These are phyloP conservation scores for Boletales sp. DNA, from an alignment of 768 basidiomycete genomes.

Conservation along the genomic window DNA sequence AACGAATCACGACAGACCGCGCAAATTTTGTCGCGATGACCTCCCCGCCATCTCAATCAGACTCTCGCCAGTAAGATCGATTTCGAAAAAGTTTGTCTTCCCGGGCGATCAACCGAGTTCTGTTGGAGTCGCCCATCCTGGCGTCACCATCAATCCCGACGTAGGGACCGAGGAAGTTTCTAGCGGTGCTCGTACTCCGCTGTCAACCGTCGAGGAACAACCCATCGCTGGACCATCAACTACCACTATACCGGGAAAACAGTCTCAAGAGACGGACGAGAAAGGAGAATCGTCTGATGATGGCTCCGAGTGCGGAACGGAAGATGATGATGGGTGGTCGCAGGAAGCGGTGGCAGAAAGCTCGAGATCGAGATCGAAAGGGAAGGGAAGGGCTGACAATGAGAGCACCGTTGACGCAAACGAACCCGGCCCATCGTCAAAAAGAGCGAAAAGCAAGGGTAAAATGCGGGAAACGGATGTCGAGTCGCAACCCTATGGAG, in stretches of 20 bases:
- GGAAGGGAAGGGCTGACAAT: slow-evolving; percentile 21
- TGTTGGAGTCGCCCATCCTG: background rate
- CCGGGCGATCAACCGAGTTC: slow-evolving; percentile 27
- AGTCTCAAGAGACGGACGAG: background rate
- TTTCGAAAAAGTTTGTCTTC: slow-evolving; percentile 53
- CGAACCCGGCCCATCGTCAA: slow-evolving; percentile 8
- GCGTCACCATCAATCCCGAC: background rate
- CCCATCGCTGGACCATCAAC: slow-evolving; percentile 2
- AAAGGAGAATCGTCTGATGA: slow-evolving; percentile 1
- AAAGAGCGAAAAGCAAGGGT: slow-evolving; percentile 17
- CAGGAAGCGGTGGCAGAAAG: slow-evolving; percentile 16
- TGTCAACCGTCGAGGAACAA: background rate
- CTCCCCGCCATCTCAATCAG: slow-evolving; percentile 41
- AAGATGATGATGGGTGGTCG: slow-evolving; percentile 22
- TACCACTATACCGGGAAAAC: background rate
- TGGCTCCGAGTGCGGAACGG: slow-evolving; percentile 9
- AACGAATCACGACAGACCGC: slow-evolving; percentile 1
- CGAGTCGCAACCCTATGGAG: slow-evolving; percentile 10
- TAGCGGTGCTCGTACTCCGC: background rate
- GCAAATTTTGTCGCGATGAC: slow-evolving; percentile 20
- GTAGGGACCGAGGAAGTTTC: background rate
- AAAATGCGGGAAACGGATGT: slow-evolving; percentile 16
- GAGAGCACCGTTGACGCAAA: slow-evolving; percentile 13
- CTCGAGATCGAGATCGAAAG: slow-evolving; percentile 23
- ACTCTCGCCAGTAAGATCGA: slow-evolving; percentile 42